Evolutionary conservation across 371 early-diverging fungal species (phyloP).

Genomic region (Batkoa obscura): DNA sequence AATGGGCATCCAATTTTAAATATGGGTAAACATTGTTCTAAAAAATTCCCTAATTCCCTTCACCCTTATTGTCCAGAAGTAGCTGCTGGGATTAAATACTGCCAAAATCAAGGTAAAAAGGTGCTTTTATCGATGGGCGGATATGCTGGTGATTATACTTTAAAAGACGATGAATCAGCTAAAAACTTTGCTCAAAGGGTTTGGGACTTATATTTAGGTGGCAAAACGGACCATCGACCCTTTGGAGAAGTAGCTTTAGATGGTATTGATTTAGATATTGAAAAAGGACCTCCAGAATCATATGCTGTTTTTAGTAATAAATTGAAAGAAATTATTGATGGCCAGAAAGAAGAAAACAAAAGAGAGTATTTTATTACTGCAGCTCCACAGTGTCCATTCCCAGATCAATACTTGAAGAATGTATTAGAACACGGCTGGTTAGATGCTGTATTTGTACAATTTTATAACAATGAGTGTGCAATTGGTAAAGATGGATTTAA

Average conservation of each 20-base stretch:
- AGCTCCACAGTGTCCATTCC: slow-evolving; percentile 58
- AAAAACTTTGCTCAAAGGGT: slow-evolving; percentile 29
- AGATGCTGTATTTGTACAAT: slow-evolving; percentile 37
- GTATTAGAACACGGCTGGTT: slow-evolving; percentile 13
- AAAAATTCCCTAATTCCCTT: slow-evolving; percentile 23
- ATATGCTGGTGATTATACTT: slow-evolving; percentile 40
- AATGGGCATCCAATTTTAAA: slow-evolving; percentile 26
- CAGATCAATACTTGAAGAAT: slow-evolving; percentile 14
- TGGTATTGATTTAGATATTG: slow-evolving; percentile 54
- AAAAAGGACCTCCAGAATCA: slow-evolving; percentile 31
- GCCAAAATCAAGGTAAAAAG: slow-evolving; percentile 38
- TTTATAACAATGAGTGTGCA: slow-evolving; percentile 48
- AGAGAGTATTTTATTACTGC: slow-evolving; percentile 38
- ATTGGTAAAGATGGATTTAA: slow-evolving; percentile 22
- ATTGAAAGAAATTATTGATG: slow-evolving; percentile 19
- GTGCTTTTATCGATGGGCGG: slow-evolving; percentile 47
- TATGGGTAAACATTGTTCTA: slow-evolving; percentile 34
- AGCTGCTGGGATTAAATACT: slow-evolving; percentile 34
- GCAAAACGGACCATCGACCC: slow-evolving; percentile 25
- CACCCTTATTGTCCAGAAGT: slow-evolving; percentile 33
- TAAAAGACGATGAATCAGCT: slow-evolving; percentile 23
- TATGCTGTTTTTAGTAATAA: slow-evolving; percentile 21
- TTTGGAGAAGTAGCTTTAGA: slow-evolving; percentile 37
- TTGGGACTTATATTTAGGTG: slow-evolving; percentile 39
- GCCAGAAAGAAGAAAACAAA: slow-evolving; percentile 14